Evolutionary conservation across 805 yeast genomes (phyloP).

Genomic region (Suhomyces pyralidae): DNA sequence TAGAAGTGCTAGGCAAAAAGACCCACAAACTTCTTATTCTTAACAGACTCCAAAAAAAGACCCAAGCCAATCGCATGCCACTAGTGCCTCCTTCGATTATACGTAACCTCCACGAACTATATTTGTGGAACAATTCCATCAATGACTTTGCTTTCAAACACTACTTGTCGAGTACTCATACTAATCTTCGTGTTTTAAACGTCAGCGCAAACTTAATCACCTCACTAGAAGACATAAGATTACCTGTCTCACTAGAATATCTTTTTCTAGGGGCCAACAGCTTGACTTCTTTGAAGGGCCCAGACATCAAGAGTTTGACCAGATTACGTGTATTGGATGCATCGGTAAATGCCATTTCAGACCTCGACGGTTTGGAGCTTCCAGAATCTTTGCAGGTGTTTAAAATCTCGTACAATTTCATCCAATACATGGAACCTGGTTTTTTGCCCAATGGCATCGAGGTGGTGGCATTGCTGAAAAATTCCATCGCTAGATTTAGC

Average conservation of each 20-base stretch:
- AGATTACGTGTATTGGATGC: slow-evolving; percentile 13
- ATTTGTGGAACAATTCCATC: slow-evolving; percentile 13
- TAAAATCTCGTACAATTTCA: slow-evolving; percentile 13
- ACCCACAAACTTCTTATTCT: slow-evolving; percentile 10
- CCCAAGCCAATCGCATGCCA: neutral
- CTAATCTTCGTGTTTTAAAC: slow-evolving; percentile 8
- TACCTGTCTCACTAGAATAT: slow-evolving; percentile 12
- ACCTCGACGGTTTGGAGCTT: slow-evolving; percentile 8
- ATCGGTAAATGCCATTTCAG: slow-evolving; percentile 12
- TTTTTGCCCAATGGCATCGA: slow-evolving; percentile 12
- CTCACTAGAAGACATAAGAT: slow-evolving; percentile 7
- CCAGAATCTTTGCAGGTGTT: slow-evolving; percentile 10
- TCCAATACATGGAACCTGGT: slow-evolving; percentile 5
- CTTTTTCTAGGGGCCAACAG: slow-evolving; percentile 14
- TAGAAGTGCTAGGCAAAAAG: slow-evolving; percentile 10
- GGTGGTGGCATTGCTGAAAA: slow-evolving; percentile 14
- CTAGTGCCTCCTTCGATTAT: slow-evolving; percentile 6
- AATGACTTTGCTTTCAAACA: slow-evolving; percentile 4
- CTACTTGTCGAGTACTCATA: neutral
- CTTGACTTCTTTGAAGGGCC: slow-evolving; percentile 11
- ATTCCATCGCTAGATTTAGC: slow-evolving; percentile 7
- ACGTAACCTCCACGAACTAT: slow-evolving; percentile 9
- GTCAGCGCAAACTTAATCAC: slow-evolving; percentile 16
- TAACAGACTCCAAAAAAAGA: slow-evolving; percentile 4
- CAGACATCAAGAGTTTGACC: slow-evolving; percentile 5